Base-by-base conservation (phyloP, 345 rosid genomes). In the Reutealis trisperma region DNA sequence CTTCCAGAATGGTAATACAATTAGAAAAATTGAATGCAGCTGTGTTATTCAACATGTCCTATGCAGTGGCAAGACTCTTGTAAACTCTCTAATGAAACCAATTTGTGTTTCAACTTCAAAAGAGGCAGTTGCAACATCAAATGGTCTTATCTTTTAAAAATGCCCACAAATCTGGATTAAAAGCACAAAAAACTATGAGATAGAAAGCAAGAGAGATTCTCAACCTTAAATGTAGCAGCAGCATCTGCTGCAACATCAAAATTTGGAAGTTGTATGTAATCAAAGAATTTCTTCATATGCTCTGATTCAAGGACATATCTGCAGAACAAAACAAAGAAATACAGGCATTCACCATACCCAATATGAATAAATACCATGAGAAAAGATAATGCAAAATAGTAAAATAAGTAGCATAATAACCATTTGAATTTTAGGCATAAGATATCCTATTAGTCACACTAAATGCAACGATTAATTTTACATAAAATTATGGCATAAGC, bases 181-280 rank as follows among this genome's bases (percentile, higher is more conserved):
- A 37, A 4, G 41, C 41, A 5, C 41, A 4, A 25, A 30, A 12
- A 37, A 15, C 37, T 2, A 21, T 8, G 16, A 79, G 44, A 62
- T 64, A 73, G 42, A 58, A 64, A 83, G 67, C 7, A 21, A 25
- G 1, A 63, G 34, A 74, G 70, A 57, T 69, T 67, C 57, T 41
- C 6, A 72, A 96, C 98, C 99, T 94, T 96, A 84, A 96, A 94
- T 63, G 99, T 92, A 13, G 96, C 98, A 84, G 97, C 99, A 81
- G 97, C 99, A 90, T 94, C 98, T 57, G 99, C 98, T 70, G 98
- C 94, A 82, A 96, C 85, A 73, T 96, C 98, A 22, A 96, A 96
- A 83, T 96, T 94, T 45, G 98, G 98, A 80, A 96, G 93, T 83
- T 91, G 98, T 81, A 96, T 96, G 78, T 84, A 91, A 70, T 92